These are phyloP conservation scores for Talaromyces sp. DNA, from an alignment of 2,329 filamentous ascomycete genomes.

Conservation along the genomic window DNA sequence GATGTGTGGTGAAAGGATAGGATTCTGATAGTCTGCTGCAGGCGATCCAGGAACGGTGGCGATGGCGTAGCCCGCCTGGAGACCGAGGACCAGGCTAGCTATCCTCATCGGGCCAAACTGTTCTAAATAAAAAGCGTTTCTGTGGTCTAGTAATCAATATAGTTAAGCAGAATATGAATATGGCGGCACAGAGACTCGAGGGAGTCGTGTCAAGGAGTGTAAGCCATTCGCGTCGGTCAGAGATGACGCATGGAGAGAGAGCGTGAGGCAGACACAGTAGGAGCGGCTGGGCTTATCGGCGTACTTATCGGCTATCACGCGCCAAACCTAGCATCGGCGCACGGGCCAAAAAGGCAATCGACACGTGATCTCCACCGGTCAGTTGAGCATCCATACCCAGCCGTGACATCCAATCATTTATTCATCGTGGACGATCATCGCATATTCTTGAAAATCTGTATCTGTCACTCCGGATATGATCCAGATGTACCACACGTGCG, in stretches of 20 bases:
- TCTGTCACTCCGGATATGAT: neutral
- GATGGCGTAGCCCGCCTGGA: slow-evolving; percentile 15
- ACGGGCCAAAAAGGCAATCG: neutral
- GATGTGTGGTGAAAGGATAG: slow-evolving; percentile 34
- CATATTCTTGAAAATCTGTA: no score
- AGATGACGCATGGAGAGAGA: slow-evolving; percentile 12
- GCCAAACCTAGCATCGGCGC: slow-evolving; percentile 21
- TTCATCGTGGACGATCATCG: no score
- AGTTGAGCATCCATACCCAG: neutral
- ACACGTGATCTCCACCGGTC: slow-evolving; percentile 5
- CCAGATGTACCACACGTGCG: neutral
- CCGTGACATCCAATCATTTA: neutral
- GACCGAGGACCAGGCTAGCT: slow-evolving; percentile 2
- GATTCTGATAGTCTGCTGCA: slow-evolving; percentile 21
- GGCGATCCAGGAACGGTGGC: slow-evolving; percentile 13
- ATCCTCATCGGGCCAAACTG: slow-evolving; percentile 4
- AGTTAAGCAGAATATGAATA: neutral
- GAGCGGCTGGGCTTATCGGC: slow-evolving; percentile 14
- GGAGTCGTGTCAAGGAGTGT: slow-evolving; percentile 10
- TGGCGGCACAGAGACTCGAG: slow-evolving; percentile 8
- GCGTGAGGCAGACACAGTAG: neutral
- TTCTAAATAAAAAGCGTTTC: neutral
- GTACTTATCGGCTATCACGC: slow-evolving; percentile 12
- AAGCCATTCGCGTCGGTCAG: neutral
- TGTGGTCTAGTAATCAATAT: neutral